Evolutionary conservation across 2,329 filamentous ascomycete genomes (phyloP).

Genomic region (Diaporthe australafricana): DNA sequence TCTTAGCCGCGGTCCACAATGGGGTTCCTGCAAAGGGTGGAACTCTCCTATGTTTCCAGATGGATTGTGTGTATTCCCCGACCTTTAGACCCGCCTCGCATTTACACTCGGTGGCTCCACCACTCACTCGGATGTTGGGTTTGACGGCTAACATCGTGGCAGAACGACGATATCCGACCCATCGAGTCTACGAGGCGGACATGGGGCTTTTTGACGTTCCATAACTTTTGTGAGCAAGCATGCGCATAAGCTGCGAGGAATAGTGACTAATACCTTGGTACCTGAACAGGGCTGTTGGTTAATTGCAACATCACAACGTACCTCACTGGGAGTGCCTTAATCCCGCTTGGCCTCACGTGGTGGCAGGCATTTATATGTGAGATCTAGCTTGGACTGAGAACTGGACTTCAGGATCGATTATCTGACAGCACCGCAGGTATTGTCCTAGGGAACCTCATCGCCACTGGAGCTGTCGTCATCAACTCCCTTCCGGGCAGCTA

Average conservation of each 20-base stretch:
- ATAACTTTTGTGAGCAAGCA: constrained; percentile 51
- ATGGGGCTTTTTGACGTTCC: constrained; percentile 56
- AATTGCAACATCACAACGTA: constrained; percentile 58
- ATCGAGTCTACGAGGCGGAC: constrained; percentile 55
- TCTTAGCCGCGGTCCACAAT: background rate
- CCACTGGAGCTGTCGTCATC: constrained; percentile 52
- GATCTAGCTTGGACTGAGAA: constrained; percentile 40
- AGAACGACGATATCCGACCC: constrained; percentile 64
- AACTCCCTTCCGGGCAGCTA: constrained; percentile 57
- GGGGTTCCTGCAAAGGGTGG: background rate
- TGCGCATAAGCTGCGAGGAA: background rate
- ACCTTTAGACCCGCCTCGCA: background rate
- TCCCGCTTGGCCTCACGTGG: constrained; percentile 54
- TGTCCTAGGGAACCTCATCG: constrained; percentile 53
- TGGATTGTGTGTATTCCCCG: constrained; percentile 4
- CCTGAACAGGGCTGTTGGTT: constrained; percentile 52
- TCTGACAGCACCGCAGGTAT: constrained; percentile 39
- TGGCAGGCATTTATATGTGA: constrained; percentile 55
- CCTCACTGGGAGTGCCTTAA: constrained; percentile 54
- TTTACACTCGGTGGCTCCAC: background rate
- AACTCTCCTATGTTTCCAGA: background rate
- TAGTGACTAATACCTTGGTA: background rate
- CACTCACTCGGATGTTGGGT: background rate
- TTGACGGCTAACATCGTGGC: background rate
- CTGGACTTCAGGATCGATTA: background rate